phyloP scores from a whole-genome alignment of 768 basidiomycete species.

The Pilatotrama ljubarskyi region DNA sequence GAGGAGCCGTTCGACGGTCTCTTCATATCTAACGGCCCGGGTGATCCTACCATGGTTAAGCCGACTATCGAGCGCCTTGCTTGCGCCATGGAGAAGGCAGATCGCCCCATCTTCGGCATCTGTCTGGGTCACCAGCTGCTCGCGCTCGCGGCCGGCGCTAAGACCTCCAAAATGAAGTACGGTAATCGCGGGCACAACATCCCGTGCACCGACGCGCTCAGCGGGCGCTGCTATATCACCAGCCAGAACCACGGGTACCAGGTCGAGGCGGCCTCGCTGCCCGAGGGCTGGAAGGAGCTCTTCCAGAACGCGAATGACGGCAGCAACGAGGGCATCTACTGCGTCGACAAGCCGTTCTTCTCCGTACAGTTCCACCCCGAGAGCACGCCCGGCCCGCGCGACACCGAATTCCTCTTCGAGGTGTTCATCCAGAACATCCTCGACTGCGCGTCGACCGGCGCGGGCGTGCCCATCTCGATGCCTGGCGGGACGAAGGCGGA shows the following conservation, averaged over 20 bases:
- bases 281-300: slow-evolving; percentile 86
- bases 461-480: slow-evolving; percentile 60
- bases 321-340: slow-evolving; percentile 98
- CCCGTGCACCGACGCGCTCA: slow-evolving; percentile 91
- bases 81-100: slow-evolving; percentile 65
- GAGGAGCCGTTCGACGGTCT: slow-evolving; percentile 93
- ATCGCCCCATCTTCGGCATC: slow-evolving; percentile 94
- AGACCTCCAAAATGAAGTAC: slow-evolving; percentile 99
- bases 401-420: slow-evolving; percentile 98
- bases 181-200: slow-evolving; percentile 99
- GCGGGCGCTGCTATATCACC: slow-evolving; percentile 97
- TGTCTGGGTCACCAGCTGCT: slow-evolving; percentile 98
- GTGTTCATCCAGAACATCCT: slow-evolving; percentile 90
- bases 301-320: slow-evolving; percentile 97
- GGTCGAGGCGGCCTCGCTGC: slow-evolving; percentile 80
- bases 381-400: slow-evolving; percentile 92
- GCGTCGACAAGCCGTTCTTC: slow-evolving; percentile 90
- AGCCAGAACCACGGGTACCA: slow-evolving; percentile 99
- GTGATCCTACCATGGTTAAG: slow-evolving; percentile 86
- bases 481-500: slow-evolving; percentile 82
- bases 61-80: slow-evolving; percentile 69
- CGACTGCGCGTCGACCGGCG: slow-evolving; percentile 64
- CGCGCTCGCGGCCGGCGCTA: slow-evolving; percentile 90
- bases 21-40: slow-evolving; percentile 97
- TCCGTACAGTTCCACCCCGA: slow-evolving; percentile 99